Evolutionary conservation across 225 moss, liverwort and hornwort genomes (phyloP), one percentile per base, ranked within the genome.

Genomic region (Marchantia paleacea): DNA sequence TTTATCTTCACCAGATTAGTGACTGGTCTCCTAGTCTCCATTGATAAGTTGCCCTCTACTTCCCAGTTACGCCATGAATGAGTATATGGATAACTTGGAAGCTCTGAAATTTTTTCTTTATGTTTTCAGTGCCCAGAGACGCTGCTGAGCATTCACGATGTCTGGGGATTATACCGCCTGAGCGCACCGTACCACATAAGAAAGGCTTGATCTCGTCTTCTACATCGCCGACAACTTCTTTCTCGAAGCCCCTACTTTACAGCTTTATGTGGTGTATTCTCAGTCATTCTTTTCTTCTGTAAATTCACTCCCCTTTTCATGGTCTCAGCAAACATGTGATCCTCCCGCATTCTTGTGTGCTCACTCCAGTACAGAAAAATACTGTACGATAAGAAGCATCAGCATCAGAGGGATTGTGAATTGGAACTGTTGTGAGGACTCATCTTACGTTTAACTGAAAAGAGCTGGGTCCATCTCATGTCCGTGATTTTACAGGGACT

Each of bases 251-350:
- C 11, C 12, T 84, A 16, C 65, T 84, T 60, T 79, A 87, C 54
- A 82, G 81, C 30, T 52, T 79, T 6, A 87, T 87, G 63, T 87
- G 87, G 87, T 80, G 52, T 84, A 79, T 79, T 80, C 84, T 87
- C 31, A 87, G 73, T 68, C 84, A 82, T 50, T 82, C 81, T 29
- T 77, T 76, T 60, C 16, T 72, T 14, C 55, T 81, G 87, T 87
- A 84, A 84, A 73, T 84, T 26, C 52, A 53, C 18, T 48, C 22
- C 51, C 22, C 31, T 26, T 51, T 28, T 7, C 52, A 29, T 31
- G 30, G 31, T 68, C 29, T 0, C 12, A 57, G 57, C 19, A 31
- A 7, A 29, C 68, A 12, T 31, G 24, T 31, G 28, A 68, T 13
- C 0, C 31, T 68, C 15, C 3, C 20, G 25, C 11, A 68, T 68